Conservation (phyloP, 1,139 yeast genomes). For the Hansenula lynferdii region DNA sequence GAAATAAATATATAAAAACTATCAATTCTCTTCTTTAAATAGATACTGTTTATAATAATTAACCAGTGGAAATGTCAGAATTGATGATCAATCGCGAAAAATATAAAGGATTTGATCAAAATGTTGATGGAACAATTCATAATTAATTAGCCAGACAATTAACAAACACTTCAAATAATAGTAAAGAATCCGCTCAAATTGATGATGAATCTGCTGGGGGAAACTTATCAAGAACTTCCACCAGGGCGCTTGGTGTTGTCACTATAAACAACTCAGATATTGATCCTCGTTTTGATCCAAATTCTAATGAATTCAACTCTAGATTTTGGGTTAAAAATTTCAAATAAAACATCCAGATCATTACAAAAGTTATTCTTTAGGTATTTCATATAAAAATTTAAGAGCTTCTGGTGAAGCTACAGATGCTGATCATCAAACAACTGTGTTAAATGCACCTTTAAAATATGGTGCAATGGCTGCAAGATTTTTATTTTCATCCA, state of each 20-base stretch:
- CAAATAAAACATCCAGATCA: constrained; percentile 58
- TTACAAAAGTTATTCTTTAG: constrained; percentile 59
- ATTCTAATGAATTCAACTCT: constrained; percentile 52
- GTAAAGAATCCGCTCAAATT: background rate
- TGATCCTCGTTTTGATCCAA: constrained; percentile 49
- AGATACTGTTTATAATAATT: too few relatives aligned
- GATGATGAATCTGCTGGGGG: background rate
- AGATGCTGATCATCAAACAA: constrained; percentile 77
- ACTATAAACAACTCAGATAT: constrained; percentile 30
- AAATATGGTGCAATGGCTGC: constrained; percentile 14
- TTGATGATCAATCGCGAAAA: too few relatives aligned
- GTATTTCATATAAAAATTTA: constrained; percentile 63
- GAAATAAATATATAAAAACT: too few relatives aligned
- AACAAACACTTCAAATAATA: constrained; percentile 24
- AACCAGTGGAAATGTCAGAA: too few relatives aligned
- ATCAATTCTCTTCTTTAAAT: too few relatives aligned
- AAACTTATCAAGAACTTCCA: constrained; percentile 17
- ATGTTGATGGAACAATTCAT: constrained; percentile 31
- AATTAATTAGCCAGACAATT: constrained; percentile 48
- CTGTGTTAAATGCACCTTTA: constrained; percentile 48
- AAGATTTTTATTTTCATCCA: constrained; percentile 20
- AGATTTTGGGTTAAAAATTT: constrained; percentile 72
- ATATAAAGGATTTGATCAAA: constrained; percentile 36
- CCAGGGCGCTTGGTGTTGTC: constrained; percentile 21
- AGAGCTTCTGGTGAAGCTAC: constrained; percentile 73